Evolutionary conservation across 768 basidiomycete genomes (phyloP), one percentile per base, ranked within the genome.

Genomic region (Terana coerulea): DNA sequence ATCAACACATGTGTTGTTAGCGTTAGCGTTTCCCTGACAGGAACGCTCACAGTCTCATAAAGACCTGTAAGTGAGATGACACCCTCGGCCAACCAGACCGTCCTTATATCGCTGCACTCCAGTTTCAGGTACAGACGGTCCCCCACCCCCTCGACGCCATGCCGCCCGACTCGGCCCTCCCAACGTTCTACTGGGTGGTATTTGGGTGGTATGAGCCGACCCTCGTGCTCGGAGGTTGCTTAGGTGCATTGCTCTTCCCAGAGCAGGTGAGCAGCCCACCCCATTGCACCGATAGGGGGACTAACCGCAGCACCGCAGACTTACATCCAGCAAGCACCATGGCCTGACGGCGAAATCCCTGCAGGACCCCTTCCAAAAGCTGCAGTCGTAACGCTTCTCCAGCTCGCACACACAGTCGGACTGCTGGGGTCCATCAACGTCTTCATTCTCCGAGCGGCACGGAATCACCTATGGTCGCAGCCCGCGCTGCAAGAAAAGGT

Each of bases 151-250:
- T 56, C 50, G 43, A 54, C 53, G 51, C 49, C 56, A 78, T 79
- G 77, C 67, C 65, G 30, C 54, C 64, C 26, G 68, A 74, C 33
- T 86, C 87, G 55, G 83, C 88, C 34, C 74, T 91, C 58, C 86
- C 88, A 17, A 76, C 79, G 59, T 75, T 81, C 53, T 91, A 91
- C 69, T 90, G 81, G 67, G 75, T 79, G 37, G 72, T 85, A 55
- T 91, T 91, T 60, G 86, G 80, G 24, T 72, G 80, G 48, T 89
- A 86, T 61, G 88, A 91, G 66, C 88, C 88, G 0, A 72, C 81
- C 24, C 67, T 91, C 50, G 81, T 84, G 17, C 66, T 74, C 19
- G 61, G 79, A 37, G 87, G 88, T 29, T 80, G 88, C 64, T 55
- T 88, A 36, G 88, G 88, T 4, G 73, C 87, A 2, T 62, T 84